Base-by-base conservation (phyloP, 1,284 basidiomycete species). In the Lignosus rhinocerotis region DNA sequence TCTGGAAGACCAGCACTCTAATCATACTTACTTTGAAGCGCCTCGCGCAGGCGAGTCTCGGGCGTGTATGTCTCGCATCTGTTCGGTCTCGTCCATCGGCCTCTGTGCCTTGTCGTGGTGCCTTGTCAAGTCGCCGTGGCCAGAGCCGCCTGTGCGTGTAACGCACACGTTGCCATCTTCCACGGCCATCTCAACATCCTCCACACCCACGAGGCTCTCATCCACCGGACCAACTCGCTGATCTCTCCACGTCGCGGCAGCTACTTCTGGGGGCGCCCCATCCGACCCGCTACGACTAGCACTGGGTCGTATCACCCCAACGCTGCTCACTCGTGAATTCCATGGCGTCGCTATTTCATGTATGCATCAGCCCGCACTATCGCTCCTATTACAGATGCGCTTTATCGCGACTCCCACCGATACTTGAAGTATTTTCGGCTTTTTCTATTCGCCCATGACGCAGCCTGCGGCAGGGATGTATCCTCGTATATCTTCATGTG, bases 181-280 rank as follows among this genome's bases (percentile, higher is more conserved):
- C 42, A 21, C n/a, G 32, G 33, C 10, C 53, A 63, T 60, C 61
- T 56, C 53, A 34, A 42, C 58, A 58, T 41, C 38, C 9, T 45
- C 16, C 53, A 19, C 33, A 41, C 43, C 55, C 61, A 63, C 58
- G 61, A 63, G 61, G 61, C 61, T 63, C 61, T 55, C 58, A 48
- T 55, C 56, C 58, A 39, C 55, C 58, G 50, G 45, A 21, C 41
- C 42, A 51, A 55, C 43, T 54, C 51, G 55, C 55, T 57, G 58
- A 59, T 58, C 58, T 31, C 50, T 39, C 50, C 38, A 16, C 38
- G 50, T 51, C 38, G 38, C 50, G 50, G 50, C 25, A 42, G 25
- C 32, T 32, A 10, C 10, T 25, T 10, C 38, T 42, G 12, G 38
- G 11, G 5, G 32, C 8, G 34, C 25, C 39, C 16, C 39, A 42